phyloP scores from a whole-genome alignment of 805 yeast species.

The Candida golubevii region DNA sequence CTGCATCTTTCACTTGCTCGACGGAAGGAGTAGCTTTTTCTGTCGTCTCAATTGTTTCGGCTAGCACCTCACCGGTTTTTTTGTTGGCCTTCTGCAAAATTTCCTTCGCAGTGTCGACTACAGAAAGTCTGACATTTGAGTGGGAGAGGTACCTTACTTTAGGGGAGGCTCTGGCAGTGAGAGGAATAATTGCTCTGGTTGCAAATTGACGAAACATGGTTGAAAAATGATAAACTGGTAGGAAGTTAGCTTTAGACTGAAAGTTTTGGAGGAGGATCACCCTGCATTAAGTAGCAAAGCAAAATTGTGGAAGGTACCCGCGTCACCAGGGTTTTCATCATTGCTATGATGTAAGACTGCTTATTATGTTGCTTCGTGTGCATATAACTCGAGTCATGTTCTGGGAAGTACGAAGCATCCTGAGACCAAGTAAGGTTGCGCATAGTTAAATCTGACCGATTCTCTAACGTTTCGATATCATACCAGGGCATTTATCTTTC shows the following conservation, averaged over 20 bases:
- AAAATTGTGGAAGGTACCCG: constrained; percentile 6
- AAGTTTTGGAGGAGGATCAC: not conserved
- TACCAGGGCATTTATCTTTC: too few relatives aligned
- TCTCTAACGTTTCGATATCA: too few relatives aligned
- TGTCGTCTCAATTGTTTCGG: constrained; percentile 38
- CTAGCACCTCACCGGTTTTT: constrained; percentile 39
- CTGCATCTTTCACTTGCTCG: constrained; percentile 21
- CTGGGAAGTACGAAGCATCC: too few relatives aligned
- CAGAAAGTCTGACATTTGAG: constrained; percentile 16
- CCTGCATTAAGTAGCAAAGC: constrained; percentile 1
- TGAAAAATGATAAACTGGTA: not conserved
- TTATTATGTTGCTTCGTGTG: not conserved
- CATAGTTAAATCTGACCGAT: too few relatives aligned
- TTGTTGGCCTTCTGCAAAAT: constrained; percentile 28
- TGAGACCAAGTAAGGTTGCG: too few relatives aligned
- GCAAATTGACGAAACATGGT: constrained; percentile 14
- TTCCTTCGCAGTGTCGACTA: constrained; percentile 35
- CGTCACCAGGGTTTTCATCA: not conserved
- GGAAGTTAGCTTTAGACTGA: not conserved
- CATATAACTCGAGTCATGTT: too few relatives aligned
- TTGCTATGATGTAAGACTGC: constrained; percentile 12
- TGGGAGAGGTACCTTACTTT: constrained; percentile 9
- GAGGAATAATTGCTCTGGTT: constrained; percentile 10
- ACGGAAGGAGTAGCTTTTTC: constrained; percentile 21
- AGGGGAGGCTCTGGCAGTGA: constrained; percentile 6